Base-by-base conservation (phyloP, 176 grass and related monocot genomes). In the Oryza meridionalis region DNA sequence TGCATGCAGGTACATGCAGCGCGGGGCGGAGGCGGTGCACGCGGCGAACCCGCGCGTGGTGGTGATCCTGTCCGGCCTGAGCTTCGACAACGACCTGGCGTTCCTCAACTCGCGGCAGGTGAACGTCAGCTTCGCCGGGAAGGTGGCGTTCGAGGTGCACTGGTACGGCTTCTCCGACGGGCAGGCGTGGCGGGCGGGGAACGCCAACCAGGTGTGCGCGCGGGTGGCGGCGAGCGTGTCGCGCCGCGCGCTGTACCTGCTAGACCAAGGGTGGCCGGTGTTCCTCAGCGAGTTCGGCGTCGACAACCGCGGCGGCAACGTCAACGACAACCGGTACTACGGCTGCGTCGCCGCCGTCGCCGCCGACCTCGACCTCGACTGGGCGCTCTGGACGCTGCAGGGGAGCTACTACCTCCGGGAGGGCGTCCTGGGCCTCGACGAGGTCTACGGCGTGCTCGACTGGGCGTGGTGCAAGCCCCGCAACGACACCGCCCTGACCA, bases 81-180 rank as follows among this genome's bases (percentile, higher is more conserved):
- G 53, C 58, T 98, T 90, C 76, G 96, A 98, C 96, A 95, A 77
- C 64, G 93, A 98, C 77, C 84, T 98, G 17, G 76, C 89, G 1
- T 98, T 92, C 93, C 85, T 98, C 11, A 83, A 82, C 44, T 82
- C 69, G 44, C 82, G 65, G 3, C 89, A 70, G 15, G 73, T 94
- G 33, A 87, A 83, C 29, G 69, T 98, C 2, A 92, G 77, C 77
- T 98, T 98, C 73, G 21, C 82, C 0, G 32, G 85, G 9, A 98
- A 95, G 82, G 73, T 80, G 26, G 91, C 91, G 5, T 98, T 95
- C 87, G 96, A 98, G 84, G 63, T 98, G 73, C 96, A 98, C 85
- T 98, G 96, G 96, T 98, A 98, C 85, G 71, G 85, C 78, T 98
- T 98, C 92, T 92, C 91, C 45, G 79, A 98, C 79, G 61, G 81